Evolutionary conservation across 192 early-diverging fungal genomes (phyloP), one percentile per base, ranked within the genome.

Genomic region (Rhizoclosmatium sp.): DNA sequence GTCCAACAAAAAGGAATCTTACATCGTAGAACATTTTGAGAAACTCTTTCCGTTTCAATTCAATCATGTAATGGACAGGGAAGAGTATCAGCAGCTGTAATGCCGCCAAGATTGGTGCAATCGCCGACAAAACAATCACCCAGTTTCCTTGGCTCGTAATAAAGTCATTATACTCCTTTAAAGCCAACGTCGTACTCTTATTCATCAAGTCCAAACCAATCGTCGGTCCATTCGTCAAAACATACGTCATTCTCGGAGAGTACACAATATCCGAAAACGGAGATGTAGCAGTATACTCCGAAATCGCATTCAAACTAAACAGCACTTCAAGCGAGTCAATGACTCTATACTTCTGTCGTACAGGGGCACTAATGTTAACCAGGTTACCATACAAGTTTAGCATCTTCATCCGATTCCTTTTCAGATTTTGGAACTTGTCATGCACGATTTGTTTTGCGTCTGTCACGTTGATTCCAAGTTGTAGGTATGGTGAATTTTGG

Each of bases 1-100:
- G 1, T 65, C 41, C 5, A 21, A 16, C 7, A 65, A 0, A 7
- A 42, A 65, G 31, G 3, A 45, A 48, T 45, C 2, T 7, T 4
- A 2, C 56, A 72, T 44, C 47, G n/a, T 7, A 69, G 21, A 41
- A 21, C 47, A 47, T 31, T 4, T 58, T 51, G 51, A 72, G 19
- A 59, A 72, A 72, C 70, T 72, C 70, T 51, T 45, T 51, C 51
- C 70, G 7, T 51, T 31, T 72, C 31, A 42, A 9, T 3, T 72
- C 45, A 23, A 72, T 72, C 5, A 9, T 21, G 10, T 59, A 72
- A 39, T 72, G 58, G 23, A 72, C 44, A 2, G 70, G 70, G 39
- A 72, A 59, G 9, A 72, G 48, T 9, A 31, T 10, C 7, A 72
- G 58, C 16, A 72, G 10, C 3, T 58, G 58, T 3, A 72, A 31